A percentile compares a stretch with the other conserved stretches of the same genome.
Evolutionary conservation across 2,329 filamentous ascomycete genomes (phyloP).

Genomic region (Penicillium sp.): DNA sequence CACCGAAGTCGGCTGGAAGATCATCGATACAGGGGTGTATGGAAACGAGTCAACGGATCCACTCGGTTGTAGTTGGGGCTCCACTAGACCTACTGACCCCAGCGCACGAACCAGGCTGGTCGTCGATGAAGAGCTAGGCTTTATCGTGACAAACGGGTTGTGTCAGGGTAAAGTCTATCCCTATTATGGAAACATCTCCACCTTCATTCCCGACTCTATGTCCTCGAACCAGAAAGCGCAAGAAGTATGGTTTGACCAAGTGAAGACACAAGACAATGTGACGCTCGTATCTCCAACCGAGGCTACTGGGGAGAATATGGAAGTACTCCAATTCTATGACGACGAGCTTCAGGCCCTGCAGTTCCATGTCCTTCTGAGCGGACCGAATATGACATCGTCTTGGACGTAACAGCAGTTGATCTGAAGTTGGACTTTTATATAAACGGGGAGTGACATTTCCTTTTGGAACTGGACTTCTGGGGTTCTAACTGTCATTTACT

Average conservation of each 20-base stretch:
- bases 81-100: conserved; percentile 1
- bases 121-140: conserved; percentile 9
- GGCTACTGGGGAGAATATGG: conserved; percentile 6
- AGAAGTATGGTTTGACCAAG: conserved; percentile 5
- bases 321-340: conserved; percentile 11
- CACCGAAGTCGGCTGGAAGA: conserved; percentile 10
- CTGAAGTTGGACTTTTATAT: too few species aligned
- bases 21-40: conserved; percentile 10
- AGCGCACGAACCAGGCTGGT: conserved; percentile 4
- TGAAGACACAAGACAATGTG: background rate
- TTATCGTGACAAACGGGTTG: conserved; percentile 9
- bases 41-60: conserved; percentile 3
- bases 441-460: too few species aligned
- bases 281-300: background rate
- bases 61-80: conserved; percentile 6
- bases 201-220: conserved; percentile 10
- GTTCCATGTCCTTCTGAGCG: conserved; percentile 11
- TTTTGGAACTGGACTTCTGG: too few species aligned
- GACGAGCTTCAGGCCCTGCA: conserved; percentile 9
- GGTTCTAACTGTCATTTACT: too few species aligned
- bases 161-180: conserved; percentile 8
- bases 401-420: too few species aligned
- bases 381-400: conserved; percentile 6
- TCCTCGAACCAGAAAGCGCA: conserved; percentile 5
- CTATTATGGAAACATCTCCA: conserved; percentile 10